A percentile compares a stretch with the other conserved stretches of the same genome.
phyloP scores from a whole-genome alignment of 2,329 filamentous ascomycete genomes.

The Trichoderma sp. region DNA sequence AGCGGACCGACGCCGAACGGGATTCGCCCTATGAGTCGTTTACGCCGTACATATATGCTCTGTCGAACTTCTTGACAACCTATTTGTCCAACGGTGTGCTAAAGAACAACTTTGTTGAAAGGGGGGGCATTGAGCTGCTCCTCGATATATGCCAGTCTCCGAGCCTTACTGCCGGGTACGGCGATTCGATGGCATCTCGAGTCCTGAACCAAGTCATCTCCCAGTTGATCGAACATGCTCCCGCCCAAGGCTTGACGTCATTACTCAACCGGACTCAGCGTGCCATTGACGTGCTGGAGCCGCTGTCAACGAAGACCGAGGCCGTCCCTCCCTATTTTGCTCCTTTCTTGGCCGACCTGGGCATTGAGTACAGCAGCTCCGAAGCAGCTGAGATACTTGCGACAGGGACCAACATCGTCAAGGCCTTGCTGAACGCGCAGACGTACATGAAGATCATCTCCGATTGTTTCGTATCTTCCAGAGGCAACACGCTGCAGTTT shows the following conservation, averaged over 20 bases:
- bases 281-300: slow-evolving; percentile 67
- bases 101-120: slow-evolving; percentile 73
- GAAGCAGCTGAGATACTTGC: slow-evolving; percentile 48
- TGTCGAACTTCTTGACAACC: slow-evolving; percentile 72
- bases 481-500: slow-evolving; percentile 67
- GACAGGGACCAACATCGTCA: slow-evolving; percentile 75
- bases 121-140: slow-evolving; percentile 79
- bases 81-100: slow-evolving; percentile 76
- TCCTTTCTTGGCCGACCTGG: slow-evolving; percentile 58
- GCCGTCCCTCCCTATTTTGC: slow-evolving; percentile 69
- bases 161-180: slow-evolving; percentile 66
- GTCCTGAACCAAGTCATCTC: slow-evolving; percentile 75
- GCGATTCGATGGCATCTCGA: slow-evolving; percentile 66
- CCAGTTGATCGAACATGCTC: slow-evolving; percentile 76
- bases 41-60: slow-evolving; percentile 72
- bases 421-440: slow-evolving; percentile 76
- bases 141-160: slow-evolving; percentile 82
- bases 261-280: slow-evolving; percentile 73
- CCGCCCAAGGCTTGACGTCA: slow-evolving; percentile 79
- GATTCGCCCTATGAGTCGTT: slow-evolving; percentile 46
- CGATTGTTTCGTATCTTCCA: slow-evolving; percentile 70
- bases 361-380: slow-evolving; percentile 39
- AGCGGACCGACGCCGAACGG: slow-evolving; percentile 29
- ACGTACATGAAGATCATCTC: slow-evolving; percentile 75
- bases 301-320: slow-evolving; percentile 58